A percentile compares a stretch with the other conserved stretches of the same genome.
These are phyloP conservation scores for Pythium dissimile DNA, from an alignment of 352 stramenopile species.

Conservation along the genomic window DNA sequence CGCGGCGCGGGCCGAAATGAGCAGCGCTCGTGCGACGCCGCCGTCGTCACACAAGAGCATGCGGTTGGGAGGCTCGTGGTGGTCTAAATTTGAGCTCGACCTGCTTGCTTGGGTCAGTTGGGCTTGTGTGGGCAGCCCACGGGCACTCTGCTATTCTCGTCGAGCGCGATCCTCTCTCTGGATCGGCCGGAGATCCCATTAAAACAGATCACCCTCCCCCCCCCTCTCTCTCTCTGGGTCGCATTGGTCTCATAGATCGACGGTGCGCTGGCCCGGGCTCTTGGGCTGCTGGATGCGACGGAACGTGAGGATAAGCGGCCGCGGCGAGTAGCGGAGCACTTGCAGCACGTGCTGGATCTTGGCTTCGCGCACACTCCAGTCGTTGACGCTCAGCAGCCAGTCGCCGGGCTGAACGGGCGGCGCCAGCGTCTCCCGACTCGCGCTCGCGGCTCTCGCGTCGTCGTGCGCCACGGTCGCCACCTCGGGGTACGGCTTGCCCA, in stretches of 20 bases:
- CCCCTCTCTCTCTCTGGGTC: neutral
- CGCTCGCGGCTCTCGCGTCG: neutral
- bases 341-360: constrained; percentile 47
- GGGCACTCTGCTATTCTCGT: too few relatives aligned
- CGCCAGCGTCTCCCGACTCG: constrained; percentile 23
- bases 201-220: neutral
- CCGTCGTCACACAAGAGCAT: too few relatives aligned
- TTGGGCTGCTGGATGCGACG: constrained; percentile 15
- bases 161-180: too few relatives aligned
- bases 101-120: too few relatives aligned
- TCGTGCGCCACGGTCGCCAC: neutral
- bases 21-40: too few relatives aligned
- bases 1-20: neutral
- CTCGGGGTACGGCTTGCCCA: constrained; percentile 39
- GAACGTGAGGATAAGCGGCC: constrained; percentile 67
- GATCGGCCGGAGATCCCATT: too few relatives aligned
- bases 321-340: constrained; percentile 52
- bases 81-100: too few relatives aligned
- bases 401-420: constrained; percentile 35
- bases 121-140: too few relatives aligned
- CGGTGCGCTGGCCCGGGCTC: constrained; percentile 3
- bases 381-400: constrained; percentile 63
- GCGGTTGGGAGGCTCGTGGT: too few relatives aligned
- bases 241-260: constrained; percentile 10
- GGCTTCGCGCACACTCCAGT: constrained; percentile 46